These are phyloP conservation scores for Podaxis sp. DNA, from an alignment of 768 basidiomycete species.

Conservation along the genomic window DNA sequence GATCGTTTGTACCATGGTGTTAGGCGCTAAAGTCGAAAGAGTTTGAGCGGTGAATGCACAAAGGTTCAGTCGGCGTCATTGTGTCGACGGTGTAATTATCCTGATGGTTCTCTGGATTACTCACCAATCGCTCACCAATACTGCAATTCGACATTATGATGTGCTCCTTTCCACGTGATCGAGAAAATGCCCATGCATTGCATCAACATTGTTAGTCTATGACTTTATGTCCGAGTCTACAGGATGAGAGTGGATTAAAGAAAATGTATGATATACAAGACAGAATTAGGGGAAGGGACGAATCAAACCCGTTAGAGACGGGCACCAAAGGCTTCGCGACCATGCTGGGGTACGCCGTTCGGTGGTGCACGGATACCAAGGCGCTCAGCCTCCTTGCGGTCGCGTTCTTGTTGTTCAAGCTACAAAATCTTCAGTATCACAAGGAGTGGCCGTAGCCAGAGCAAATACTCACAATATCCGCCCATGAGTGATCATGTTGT, in stretches of 20 bases:
- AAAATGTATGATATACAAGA: neutral
- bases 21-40: neutral
- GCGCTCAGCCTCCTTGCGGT: slow-evolving; percentile 18
- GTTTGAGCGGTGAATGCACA: neutral
- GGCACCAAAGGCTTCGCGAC: neutral
- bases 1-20: slow-evolving; percentile 5
- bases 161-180: slow-evolving; percentile 15
- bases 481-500: slow-evolving; percentile 47
- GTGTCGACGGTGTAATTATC: neutral
- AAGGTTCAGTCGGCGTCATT: neutral
- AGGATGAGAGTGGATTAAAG: neutral
- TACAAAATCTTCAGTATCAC: neutral
- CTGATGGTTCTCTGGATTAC: too few relatives aligned
- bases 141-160: slow-evolving; percentile 11
- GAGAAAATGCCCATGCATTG: neutral
- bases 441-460: neutral
- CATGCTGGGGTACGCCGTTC: neutral
- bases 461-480: slow-evolving; percentile 36
- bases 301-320: neutral
- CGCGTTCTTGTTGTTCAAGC: slow-evolving; percentile 32
- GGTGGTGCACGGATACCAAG: neutral
- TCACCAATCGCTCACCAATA: slow-evolving; percentile 2
- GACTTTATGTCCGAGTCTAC: neutral
- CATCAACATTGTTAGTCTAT: neutral
- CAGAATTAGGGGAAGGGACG: too few relatives aligned